Percentiles rank a stretch among this genome's conserved stretches.
These are phyloP conservation scores for Jacaranda mimosifolia DNA, from an alignment of 257 asterid genomes.

Conservation along the genomic window DNA sequence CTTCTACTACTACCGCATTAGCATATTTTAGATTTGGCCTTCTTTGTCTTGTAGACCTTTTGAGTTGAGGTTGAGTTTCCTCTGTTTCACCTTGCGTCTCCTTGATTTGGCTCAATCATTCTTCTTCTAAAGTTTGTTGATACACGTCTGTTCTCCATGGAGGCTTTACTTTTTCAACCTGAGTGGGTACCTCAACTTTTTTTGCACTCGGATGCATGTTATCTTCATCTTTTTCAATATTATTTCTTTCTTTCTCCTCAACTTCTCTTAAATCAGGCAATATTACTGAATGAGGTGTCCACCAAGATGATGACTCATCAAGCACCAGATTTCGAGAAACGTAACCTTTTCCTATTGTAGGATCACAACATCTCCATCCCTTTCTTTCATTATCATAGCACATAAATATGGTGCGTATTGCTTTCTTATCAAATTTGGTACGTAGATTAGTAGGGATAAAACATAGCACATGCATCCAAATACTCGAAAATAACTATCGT, in stretches of 20 bases:
- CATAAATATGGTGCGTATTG: no score
- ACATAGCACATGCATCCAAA: no score
- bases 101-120: no score
- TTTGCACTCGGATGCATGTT: neutral
- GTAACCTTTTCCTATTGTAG: no score
- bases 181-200: neutral
- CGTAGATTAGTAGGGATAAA: no score
- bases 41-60: conserved; percentile 22
- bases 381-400: no score
- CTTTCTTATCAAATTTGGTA: no score
- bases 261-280: conserved; percentile 1
- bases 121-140: neutral
- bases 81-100: neutral
- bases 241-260: neutral
- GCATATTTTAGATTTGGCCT: conserved; percentile 27
- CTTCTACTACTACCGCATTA: neutral
- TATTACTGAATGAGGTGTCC: neutral
- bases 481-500: no score
- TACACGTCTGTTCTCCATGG: conserved; percentile 13
- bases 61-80: neutral
- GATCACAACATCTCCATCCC: no score
- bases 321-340: conserved; percentile 21
- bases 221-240: neutral
- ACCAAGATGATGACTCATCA: conserved; percentile 27
- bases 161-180: neutral